Percentiles rank a stretch among this genome's conserved stretches.
Conservation (phyloP, 2,329 filamentous ascomycete genomes). For the Colletotrichum sp. region DNA sequence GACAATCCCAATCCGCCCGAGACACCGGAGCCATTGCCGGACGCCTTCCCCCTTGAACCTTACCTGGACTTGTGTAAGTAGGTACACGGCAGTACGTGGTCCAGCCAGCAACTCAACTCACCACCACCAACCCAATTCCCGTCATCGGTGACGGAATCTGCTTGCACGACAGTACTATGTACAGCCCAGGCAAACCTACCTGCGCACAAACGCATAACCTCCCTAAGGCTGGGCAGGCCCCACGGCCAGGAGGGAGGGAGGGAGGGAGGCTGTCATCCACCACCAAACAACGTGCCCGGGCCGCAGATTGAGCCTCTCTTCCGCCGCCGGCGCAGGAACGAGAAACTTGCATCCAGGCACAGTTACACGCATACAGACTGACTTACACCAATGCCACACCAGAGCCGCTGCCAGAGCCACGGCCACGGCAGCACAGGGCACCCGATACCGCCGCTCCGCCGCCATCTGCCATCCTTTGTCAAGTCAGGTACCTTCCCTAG, state of each 20-base stretch:
- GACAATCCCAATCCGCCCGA: neutral
- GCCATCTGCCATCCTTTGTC: constrained; percentile 6
- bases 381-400: neutral
- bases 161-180: neutral
- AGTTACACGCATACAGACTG: neutral
- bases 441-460: neutral
- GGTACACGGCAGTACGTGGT: neutral
- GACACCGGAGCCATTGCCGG: constrained; percentile 3
- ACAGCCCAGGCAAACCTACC: neutral
- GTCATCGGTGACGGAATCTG: neutral
- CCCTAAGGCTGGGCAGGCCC: neutral
- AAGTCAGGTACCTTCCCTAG: neutral
- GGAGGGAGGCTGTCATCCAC: constrained; percentile 3
- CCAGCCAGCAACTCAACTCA: neutral
- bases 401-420: neutral
- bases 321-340: constrained; percentile 13
- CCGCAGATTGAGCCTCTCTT: constrained; percentile 10
- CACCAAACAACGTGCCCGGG: constrained; percentile 18
- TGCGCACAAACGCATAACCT: neutral
- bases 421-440: neutral
- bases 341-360: constrained; percentile 1
- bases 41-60: constrained; percentile 1
- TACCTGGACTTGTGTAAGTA: neutral
- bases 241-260: neutral
- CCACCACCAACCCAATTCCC: neutral